Conservation (phyloP, 2,329 filamentous ascomycete genomes). For the Beauveria caledonica region DNA sequence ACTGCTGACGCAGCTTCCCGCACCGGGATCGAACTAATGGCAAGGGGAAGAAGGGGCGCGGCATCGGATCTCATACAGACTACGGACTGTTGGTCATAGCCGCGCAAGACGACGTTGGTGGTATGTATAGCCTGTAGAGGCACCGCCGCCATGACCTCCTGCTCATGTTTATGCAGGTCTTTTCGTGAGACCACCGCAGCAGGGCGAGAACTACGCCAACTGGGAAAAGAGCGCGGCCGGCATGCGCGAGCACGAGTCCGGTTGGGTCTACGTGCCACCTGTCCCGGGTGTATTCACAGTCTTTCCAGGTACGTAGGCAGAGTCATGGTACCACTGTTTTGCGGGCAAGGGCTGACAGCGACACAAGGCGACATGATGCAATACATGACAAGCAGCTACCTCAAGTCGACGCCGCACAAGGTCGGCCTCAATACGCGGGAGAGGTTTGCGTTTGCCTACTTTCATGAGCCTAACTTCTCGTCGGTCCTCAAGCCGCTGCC, state of each 20-base stretch:
- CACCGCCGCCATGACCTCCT: not conserved
- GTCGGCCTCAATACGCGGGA: constrained; percentile 40
- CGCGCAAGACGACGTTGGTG: constrained; percentile 41
- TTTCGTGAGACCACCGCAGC: constrained; percentile 35
- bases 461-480: constrained; percentile 43
- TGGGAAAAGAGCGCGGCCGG: constrained; percentile 38
- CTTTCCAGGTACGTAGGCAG: constrained; percentile 32
- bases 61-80: constrained; percentile 44
- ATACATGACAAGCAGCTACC: constrained; percentile 36
- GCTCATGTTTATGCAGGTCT: constrained; percentile 23
- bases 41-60: constrained; percentile 40
- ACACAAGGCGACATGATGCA: constrained; percentile 42
- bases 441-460: constrained; percentile 42
- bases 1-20: constrained; percentile 22
- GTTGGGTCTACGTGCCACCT: constrained; percentile 41
- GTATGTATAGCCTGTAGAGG: constrained; percentile 17
- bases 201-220: constrained; percentile 34
- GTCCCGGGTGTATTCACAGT: constrained; percentile 37
- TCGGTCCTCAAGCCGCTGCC: constrained; percentile 34
- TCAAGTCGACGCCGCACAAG: constrained; percentile 42
- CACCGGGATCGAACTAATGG: constrained; percentile 31
- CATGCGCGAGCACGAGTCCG: constrained; percentile 33
- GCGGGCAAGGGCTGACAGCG: not conserved
- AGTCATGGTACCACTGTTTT: not conserved
- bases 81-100: constrained; percentile 44